Percentiles rank a stretch among this genome's conserved stretches.
These are phyloP conservation scores for Ophiostoma himal-ulmi DNA, from an alignment of 2,329 filamentous ascomycete genomes.

Conservation along the genomic window DNA sequence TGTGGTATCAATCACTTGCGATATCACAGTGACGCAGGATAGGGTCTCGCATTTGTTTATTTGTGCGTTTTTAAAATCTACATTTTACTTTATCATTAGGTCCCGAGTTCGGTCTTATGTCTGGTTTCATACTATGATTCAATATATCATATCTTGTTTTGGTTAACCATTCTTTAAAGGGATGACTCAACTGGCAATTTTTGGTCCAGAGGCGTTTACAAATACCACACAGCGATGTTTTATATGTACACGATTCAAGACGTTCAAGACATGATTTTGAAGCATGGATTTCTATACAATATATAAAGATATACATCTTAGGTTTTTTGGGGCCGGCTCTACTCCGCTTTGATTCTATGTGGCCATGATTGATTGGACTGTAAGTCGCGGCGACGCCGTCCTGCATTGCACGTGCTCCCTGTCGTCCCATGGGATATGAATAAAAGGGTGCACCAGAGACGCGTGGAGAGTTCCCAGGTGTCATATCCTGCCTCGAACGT, in stretches of 20 bases:
- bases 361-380: background rate
- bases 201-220: background rate
- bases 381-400: too few relatives aligned
- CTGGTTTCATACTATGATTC: background rate
- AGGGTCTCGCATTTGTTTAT: background rate
- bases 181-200: background rate
- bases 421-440: too few relatives aligned
- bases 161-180: too few relatives aligned
- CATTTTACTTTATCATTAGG: background rate
- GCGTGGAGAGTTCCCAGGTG: too few relatives aligned
- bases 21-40: background rate
- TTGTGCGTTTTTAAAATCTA: background rate
- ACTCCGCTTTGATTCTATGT: background rate
- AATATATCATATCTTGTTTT: background rate
- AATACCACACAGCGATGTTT: conserved; percentile 7
- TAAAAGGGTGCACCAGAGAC: too few relatives aligned
- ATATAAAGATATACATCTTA: too few relatives aligned
- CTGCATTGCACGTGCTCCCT: too few relatives aligned
- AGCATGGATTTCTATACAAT: too few relatives aligned
- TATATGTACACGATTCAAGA: background rate
- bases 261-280: background rate
- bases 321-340: too few relatives aligned
- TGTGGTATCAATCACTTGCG: too few relatives aligned
- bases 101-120: background rate
- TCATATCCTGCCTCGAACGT: background rate